Base-by-base conservation (phyloP, 164 flowering plant species). In the Warburgia ugandensis region DNA sequence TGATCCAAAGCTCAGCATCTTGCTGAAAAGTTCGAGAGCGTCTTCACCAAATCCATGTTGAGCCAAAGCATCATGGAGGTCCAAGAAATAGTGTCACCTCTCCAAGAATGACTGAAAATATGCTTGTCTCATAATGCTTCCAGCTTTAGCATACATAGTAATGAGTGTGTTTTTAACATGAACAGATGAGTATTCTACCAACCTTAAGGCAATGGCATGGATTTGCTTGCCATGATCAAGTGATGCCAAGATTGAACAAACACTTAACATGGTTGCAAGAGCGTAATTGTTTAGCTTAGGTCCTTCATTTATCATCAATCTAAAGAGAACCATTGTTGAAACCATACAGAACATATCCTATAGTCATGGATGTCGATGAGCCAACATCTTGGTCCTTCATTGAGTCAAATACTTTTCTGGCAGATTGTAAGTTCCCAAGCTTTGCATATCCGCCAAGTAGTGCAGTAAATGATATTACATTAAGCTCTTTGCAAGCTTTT, bases 341-440 rank as follows among this genome's bases (percentile, higher is more conserved):
- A 20, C 88, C 84, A 57, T 84, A 73, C 50, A 82, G 94, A 38
- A 67, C 73, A 47, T 84, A 84, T 5, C 95, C 97, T 1, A 84
- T 91, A 48, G 84, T 76, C 94, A 90, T 86, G 13, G 95, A 95
- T 21, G 95, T 90, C 94, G 95, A 90, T n/a, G 81, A 74, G 41
- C 84, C 83, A 42, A 86, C 94, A 71, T 90, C 97, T 27, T 65
- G 68, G 26, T 73, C 73, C 39, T 39, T 56, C 62, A 82, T 63
- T 4, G 75, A 73, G 55, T 84, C 75, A 60, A 90, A 90, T 21
- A 84, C 71, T 51, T 64, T 31, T 63, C 84, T 74, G 1, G 97
- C 95, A 11, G 81, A 77, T 36, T 54, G 54, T 17, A 90, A 43
- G 42, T 90, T 77, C 29, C 97, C 89, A 49, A 75, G 73, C 68